A percentile compares a stretch with the other conserved stretches of the same genome.
Evolutionary conservation across 768 basidiomycete genomes (phyloP).

Genomic region (Lactarius sanguifluus): DNA sequence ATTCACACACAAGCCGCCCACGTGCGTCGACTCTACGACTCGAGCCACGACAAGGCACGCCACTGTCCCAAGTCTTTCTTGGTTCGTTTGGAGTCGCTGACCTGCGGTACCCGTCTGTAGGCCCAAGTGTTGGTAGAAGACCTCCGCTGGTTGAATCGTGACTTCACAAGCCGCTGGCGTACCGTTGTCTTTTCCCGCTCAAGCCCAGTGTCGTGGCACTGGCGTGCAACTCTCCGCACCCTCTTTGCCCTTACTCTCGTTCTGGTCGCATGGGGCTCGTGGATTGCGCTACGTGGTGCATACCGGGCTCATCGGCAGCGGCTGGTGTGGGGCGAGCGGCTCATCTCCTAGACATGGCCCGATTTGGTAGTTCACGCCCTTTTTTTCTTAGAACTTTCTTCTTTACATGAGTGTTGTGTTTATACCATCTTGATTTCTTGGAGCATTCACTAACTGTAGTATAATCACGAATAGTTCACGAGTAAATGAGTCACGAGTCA

Average conservation of each 20-base stretch:
- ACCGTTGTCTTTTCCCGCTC: conserved; percentile 70
- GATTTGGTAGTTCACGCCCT: not conserved
- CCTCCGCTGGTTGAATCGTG: conserved; percentile 74
- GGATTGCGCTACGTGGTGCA: conserved; percentile 63
- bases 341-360: conserved; percentile 54
- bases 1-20: conserved; percentile 60
- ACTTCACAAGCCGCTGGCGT: conserved; percentile 74
- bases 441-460: conserved; percentile 13
- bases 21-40: conserved; percentile 66
- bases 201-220: conserved; percentile 70
- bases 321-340: conserved; percentile 78
- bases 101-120: conserved; percentile 38
- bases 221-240: conserved; percentile 62
- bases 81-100: conserved; percentile 5
- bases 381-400: not conserved
- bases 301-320: conserved; percentile 73
- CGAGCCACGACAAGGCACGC: conserved; percentile 63
- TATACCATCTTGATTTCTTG: conserved; percentile 12
- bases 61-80: not conserved
- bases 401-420: not conserved
- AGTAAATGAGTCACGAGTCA: not conserved
- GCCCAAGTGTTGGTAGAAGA: conserved; percentile 64
- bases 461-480: conserved; percentile 11
- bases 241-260: conserved; percentile 44
- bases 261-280: conserved; percentile 56